These are phyloP conservation scores for Elsinoe ampelina DNA, from an alignment of 2,329 filamentous ascomycete genomes.

Conservation along the genomic window DNA sequence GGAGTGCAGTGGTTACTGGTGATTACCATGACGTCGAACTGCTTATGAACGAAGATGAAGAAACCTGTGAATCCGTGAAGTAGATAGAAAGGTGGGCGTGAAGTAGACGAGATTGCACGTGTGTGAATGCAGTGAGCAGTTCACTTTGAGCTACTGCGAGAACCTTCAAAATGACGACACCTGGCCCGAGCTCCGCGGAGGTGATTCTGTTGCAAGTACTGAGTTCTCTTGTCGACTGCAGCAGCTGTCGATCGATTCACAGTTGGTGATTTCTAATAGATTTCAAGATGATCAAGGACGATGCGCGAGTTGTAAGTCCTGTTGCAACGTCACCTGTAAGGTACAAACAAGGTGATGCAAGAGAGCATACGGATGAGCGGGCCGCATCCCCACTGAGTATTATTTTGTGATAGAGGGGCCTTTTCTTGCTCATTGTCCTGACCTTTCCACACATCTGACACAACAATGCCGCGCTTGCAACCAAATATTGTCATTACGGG, in stretches of 20 bases:
- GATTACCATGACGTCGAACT: constrained; percentile 4
- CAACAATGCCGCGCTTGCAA: constrained; percentile 32
- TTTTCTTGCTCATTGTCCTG: neutral
- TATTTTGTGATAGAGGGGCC: neutral
- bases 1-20: neutral
- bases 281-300: no score
- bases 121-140: neutral
- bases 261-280: no score
- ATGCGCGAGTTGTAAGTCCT: no score
- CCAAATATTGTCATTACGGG: constrained; percentile 95
- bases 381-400: neutral
- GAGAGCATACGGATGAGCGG: neutral
- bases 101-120: neutral
- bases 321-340: no score
- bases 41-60: neutral
- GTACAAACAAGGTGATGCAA: no score
- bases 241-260: no score
- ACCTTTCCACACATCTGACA: neutral
- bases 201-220: neutral
- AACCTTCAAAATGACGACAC: constrained; percentile 14
- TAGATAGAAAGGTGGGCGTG: no score
- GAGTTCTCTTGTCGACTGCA: no score
- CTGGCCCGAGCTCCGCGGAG: constrained; percentile 10
- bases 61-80: no score
- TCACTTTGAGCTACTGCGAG: constrained; percentile 3